Conservation (phyloP, 1,284 basidiomycete species). For the Naganishia sp. region DNA sequence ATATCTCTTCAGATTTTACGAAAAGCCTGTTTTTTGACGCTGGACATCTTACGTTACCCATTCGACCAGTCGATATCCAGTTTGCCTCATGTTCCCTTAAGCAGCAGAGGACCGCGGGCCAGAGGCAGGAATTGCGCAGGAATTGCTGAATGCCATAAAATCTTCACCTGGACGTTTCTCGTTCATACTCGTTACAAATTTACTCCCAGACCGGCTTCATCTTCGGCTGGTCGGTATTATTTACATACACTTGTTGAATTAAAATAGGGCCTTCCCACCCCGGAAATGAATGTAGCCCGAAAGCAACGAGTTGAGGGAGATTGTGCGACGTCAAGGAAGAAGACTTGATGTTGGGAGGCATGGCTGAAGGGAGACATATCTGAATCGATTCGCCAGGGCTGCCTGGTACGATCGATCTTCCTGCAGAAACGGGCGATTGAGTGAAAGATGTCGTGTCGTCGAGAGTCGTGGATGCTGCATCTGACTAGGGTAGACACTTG, state of each 20-base stretch:
- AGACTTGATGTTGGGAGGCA: background rate
- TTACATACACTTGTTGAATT: conserved; percentile 26
- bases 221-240: conserved; percentile 7
- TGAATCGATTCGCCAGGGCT: conserved; percentile 30
- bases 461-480: conserved; percentile 19
- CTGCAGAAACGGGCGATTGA: conserved; percentile 23
- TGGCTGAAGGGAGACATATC: conserved; percentile 1
- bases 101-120: too few relatives aligned
- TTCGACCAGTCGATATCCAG: too few relatives aligned
- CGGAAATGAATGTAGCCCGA: background rate
- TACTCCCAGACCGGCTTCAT: background rate
- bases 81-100: too few relatives aligned
- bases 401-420: conserved; percentile 29
- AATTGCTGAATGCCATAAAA: too few relatives aligned
- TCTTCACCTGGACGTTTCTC: too few relatives aligned
- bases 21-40: too few relatives aligned
- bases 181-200: too few relatives aligned
- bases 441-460: conserved; percentile 27
- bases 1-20: too few relatives aligned
- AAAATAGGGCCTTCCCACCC: background rate
- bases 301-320: background rate
- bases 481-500: conserved; percentile 2
- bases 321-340: background rate
- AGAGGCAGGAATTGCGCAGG: too few relatives aligned
- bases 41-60: too few relatives aligned